Evolutionary conservation across 441 rosid genomes (phyloP).

Genomic region (Aquilaria agallochum): DNA sequence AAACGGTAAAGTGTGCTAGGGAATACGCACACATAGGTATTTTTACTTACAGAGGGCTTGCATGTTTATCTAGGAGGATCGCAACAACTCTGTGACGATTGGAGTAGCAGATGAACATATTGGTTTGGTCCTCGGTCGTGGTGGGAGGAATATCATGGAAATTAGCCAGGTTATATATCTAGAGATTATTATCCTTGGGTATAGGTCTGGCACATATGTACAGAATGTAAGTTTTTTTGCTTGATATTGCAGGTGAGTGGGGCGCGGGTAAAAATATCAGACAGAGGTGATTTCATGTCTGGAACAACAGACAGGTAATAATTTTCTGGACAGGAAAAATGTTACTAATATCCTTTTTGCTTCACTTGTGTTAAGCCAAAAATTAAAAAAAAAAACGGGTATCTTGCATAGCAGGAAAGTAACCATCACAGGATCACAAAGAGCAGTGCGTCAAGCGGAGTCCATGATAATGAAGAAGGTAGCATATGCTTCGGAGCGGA

Average conservation of each 20-base stretch:
- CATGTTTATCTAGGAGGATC: slow-evolving; percentile 67
- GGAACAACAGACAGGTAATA: slow-evolving; percentile 89
- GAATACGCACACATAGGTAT: background rate
- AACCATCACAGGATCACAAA: slow-evolving; percentile 86
- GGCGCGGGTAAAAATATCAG: slow-evolving; percentile 93
- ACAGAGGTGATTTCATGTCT: slow-evolving; percentile 92
- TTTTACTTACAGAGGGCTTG: slow-evolving; percentile 14
- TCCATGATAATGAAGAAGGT: slow-evolving; percentile 95
- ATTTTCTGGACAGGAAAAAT: background rate
- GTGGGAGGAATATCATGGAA: slow-evolving; percentile 94
- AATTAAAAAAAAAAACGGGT: slow-evolving; percentile 2
- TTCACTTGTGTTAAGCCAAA: slow-evolving; percentile 10
- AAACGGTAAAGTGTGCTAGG: no score
- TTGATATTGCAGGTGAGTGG: slow-evolving; percentile 64
- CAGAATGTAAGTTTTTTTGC: slow-evolving; percentile 11
- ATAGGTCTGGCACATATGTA: background rate
- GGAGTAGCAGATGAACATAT: slow-evolving; percentile 92
- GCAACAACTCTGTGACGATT: slow-evolving; percentile 62
- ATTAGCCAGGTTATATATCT: slow-evolving; percentile 72
- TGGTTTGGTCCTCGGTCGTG: slow-evolving; percentile 94
- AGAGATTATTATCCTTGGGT: slow-evolving; percentile 5
- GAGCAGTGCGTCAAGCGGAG: slow-evolving; percentile 86
- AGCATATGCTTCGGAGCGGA: slow-evolving; percentile 79
- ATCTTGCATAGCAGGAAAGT: slow-evolving; percentile 64
- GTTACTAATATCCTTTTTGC: background rate